Base-by-base conservation (phyloP, 75 land plant species). In the Selaginella tamariscina region DNA sequence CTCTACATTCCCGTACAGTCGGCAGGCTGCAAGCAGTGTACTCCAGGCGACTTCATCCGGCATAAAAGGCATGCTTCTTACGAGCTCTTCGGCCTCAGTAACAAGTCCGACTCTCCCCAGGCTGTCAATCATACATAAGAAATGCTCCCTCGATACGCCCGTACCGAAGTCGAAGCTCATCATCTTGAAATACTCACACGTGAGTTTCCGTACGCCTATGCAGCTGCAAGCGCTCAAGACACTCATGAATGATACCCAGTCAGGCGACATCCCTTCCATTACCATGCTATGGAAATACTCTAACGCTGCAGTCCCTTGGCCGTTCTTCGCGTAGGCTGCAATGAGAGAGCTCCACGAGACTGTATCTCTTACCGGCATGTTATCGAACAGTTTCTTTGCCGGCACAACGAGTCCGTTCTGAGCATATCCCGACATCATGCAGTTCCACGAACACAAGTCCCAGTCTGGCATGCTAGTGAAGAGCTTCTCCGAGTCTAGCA, bases 11-110 rank as follows among this genome's bases (percentile, higher is more conserved):
- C 81, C 77, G 30, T 64, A 32, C 29, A 64, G 30, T 70, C 74
- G 70, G 66, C 88, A 86, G 30, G 86, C 86, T 72, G 75, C 80
- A 24, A 86, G 82, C 29, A 86, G 73, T 27, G n/a, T n/a, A n/a
- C n/a, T n/a, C n/a, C n/a, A n/a, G n/a, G n/a, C n/a, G n/a, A n/a
- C n/a, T n/a, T n/a, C n/a, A n/a, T n/a, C n/a, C n/a, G n/a, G n/a
- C n/a, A n/a, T n/a, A n/a, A n/a, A n/a, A n/a, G n/a, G n/a, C n/a
- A n/a, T n/a, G n/a, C n/a, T n/a, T n/a, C n/a, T n/a, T n/a, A n/a
- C n/a, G n/a, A n/a, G n/a, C n/a, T n/a, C n/a, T n/a, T n/a, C 56
- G 20, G 72, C 81, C 22, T 78, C 77, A 32, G 63, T 56, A 33
- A 71, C 32, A 56, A 67, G 65, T 24, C 81, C 83, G 11, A 80